Evolutionary conservation across 441 rosid genomes (phyloP).

Genomic region (Capsella rubella): DNA sequence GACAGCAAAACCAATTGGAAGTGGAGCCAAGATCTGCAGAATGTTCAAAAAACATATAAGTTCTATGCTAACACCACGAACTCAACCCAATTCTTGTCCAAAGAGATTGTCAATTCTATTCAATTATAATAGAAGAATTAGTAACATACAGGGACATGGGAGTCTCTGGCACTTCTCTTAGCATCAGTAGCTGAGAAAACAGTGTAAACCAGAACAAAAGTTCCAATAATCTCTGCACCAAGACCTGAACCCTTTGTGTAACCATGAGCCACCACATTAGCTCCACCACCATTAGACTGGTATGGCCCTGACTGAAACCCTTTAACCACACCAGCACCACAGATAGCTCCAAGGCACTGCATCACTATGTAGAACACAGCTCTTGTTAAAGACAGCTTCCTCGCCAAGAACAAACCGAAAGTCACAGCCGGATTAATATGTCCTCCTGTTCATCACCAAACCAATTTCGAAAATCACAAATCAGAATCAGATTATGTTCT

Average conservation of each 20-base stretch:
- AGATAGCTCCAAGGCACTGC: slow-evolving; percentile 76
- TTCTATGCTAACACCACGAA: neutral
- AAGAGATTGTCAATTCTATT: too few species aligned
- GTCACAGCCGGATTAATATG: slow-evolving; percentile 77
- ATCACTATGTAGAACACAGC: slow-evolving; percentile 64
- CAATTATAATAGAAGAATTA: neutral
- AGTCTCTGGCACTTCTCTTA: slow-evolving; percentile 76
- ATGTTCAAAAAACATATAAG: neutral
- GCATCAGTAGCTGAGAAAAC: slow-evolving; percentile 82
- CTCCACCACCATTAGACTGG: slow-evolving; percentile 54
- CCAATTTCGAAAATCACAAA: neutral
- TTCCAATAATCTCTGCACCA: slow-evolving; percentile 71
- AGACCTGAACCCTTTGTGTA: slow-evolving; percentile 72
- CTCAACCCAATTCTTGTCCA: neutral
- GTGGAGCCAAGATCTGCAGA: slow-evolving; percentile 83
- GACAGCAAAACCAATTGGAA: slow-evolving; percentile 89
- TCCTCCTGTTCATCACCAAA: slow-evolving; percentile 51
- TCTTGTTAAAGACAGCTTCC: slow-evolving; percentile 70
- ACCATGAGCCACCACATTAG: slow-evolving; percentile 59
- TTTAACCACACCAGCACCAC: slow-evolving; percentile 77
- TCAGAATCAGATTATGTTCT: slow-evolving; percentile 8
- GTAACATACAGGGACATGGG: slow-evolving; percentile 69
- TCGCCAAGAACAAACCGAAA: slow-evolving; percentile 63
- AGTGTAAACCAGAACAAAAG: slow-evolving; percentile 71
- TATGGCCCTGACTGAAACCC: slow-evolving; percentile 50